Base-by-base conservation (phyloP, 306 rosid species). In the Castanea mollissima region DNA sequence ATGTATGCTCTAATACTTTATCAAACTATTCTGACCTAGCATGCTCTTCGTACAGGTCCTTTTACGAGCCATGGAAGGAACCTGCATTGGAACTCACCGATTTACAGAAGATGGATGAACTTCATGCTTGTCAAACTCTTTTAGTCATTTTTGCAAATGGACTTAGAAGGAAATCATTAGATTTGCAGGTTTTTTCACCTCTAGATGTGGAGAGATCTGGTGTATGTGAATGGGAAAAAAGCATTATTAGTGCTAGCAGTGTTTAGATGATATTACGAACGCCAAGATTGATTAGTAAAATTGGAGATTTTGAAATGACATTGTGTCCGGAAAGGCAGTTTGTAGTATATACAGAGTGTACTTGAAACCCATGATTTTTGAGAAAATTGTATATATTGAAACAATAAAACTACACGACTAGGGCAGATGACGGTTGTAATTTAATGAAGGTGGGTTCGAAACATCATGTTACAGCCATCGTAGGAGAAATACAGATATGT, bases 221-320 rank as follows among this genome's bases (percentile, higher is more conserved):
- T 74, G 82, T 92, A 54, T 86, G 85, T 76, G 87, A 89, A 73
- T 92, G 94, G 92, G 97, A 94, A 87, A 90, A 58, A 86, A 78
- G 84, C 73, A 78, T 89, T 57, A 44, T 87, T 51, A 69, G 74
- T 44, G 76, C 74, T 70, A 14, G 69, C 27, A 12, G 32, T 63
- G 38, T 49, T 49, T 49, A 49, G 1, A 49, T 49, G 12, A 49
- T 49, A 13, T 49, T 10, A 12, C 0, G 3, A 63, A 63, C 31
- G 15, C 44, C 35, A 6, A 63, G 10, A 2, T 5, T 5, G 41
- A 27, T 62, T 4, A 13, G 31, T 27, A 34, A 29, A 63, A 49
- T 49, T 15, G 6, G 19, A 29, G 69, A 63, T 27, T 29, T 5
- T 63, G 69, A 2, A 27, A 0, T 63, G 11, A 63, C 31, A 63